phyloP scores from a whole-genome alignment of 192 early-diverging fungal genomes.

The Jimgerdemannia lactiflua region DNA sequence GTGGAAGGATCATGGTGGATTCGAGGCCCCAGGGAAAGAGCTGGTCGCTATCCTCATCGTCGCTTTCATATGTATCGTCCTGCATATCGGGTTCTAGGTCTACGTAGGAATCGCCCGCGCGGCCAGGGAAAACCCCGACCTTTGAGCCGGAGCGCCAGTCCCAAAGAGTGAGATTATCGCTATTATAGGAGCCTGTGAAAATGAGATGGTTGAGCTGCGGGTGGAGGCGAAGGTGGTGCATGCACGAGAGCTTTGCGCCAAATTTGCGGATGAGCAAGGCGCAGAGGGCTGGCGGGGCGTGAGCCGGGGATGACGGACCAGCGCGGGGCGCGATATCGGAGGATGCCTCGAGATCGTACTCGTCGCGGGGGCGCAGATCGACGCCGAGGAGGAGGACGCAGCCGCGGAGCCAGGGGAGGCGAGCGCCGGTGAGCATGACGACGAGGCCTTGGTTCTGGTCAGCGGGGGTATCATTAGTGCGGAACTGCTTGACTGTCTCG shows the following conservation, averaged over 20 bases:
- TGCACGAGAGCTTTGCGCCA: conserved; percentile 26
- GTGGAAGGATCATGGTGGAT: conserved; percentile 15
- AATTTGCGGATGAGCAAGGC: conserved; percentile 15
- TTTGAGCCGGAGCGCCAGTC: conserved; percentile 32
- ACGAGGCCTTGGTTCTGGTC: neutral
- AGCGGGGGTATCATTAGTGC: neutral
- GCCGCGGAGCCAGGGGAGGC: neutral
- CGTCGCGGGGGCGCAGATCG: neutral
- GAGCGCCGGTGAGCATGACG: neutral
- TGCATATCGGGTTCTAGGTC: neutral
- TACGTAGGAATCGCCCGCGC: neutral
- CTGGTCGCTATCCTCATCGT: conserved; percentile 12
- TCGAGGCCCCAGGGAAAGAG: conserved; percentile 24
- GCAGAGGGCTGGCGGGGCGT: neutral
- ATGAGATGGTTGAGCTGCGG: conserved; percentile 27
- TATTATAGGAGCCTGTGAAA: conserved; percentile 17
- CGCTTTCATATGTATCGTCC: conserved; percentile 10
- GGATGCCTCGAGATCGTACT: too few relatives aligned
- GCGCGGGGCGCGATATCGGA: too few relatives aligned
- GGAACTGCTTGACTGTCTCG: neutral
- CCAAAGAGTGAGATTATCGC: conserved; percentile 24
- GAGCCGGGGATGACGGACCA: neutral
- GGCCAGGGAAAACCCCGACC: conserved; percentile 22
- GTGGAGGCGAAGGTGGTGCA: conserved; percentile 28
- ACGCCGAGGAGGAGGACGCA: neutral